Evolutionary conservation across 768 basidiomycete genomes (phyloP).

Genomic region (Amanita fuliginea): DNA sequence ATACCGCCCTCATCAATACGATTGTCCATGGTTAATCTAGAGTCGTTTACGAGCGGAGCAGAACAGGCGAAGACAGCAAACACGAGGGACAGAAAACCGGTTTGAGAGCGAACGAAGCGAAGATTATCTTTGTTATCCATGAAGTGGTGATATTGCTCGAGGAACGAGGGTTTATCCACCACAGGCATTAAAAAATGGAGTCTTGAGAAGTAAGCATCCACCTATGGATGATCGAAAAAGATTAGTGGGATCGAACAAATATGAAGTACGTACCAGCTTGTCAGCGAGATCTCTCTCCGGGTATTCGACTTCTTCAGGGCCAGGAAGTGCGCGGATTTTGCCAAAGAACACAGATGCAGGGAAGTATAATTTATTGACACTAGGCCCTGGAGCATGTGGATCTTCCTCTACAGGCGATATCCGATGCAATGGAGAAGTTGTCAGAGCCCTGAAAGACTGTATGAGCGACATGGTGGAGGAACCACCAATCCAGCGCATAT

Average conservation of each 20-base stretch:
- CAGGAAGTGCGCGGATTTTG: conserved; percentile 71
- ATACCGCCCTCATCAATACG: conserved; percentile 69
- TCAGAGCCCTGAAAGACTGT: conserved; percentile 73
- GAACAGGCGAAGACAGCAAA: conserved; percentile 91
- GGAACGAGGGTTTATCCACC: conserved; percentile 77
- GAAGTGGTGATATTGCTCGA: conserved; percentile 55
- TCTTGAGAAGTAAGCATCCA: conserved; percentile 78
- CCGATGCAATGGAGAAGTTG: conserved; percentile 62
- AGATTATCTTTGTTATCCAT: conserved; percentile 61
- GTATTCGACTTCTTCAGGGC: conserved; percentile 80
- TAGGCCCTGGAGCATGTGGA: conserved; percentile 66
- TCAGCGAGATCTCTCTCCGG: conserved; percentile 79
- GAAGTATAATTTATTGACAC: conserved; percentile 79
- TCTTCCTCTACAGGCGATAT: conserved; percentile 82
- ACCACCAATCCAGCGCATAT: conserved; percentile 87
- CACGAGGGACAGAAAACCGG: conserved; percentile 70
- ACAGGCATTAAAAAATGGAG: conserved; percentile 86
- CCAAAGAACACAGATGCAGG: conserved; percentile 83
- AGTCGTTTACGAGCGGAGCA: conserved; percentile 67
- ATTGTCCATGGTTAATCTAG: conserved; percentile 46
- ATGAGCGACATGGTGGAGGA: conserved; percentile 90
- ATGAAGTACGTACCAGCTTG: conserved; percentile 52
- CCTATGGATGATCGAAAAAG: conserved; percentile 31
- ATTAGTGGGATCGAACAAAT: conserved; percentile 7
- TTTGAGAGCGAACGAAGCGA: conserved; percentile 42